Conservation (phyloP, 83 land plant genomes). For the Picea abies region DNA sequence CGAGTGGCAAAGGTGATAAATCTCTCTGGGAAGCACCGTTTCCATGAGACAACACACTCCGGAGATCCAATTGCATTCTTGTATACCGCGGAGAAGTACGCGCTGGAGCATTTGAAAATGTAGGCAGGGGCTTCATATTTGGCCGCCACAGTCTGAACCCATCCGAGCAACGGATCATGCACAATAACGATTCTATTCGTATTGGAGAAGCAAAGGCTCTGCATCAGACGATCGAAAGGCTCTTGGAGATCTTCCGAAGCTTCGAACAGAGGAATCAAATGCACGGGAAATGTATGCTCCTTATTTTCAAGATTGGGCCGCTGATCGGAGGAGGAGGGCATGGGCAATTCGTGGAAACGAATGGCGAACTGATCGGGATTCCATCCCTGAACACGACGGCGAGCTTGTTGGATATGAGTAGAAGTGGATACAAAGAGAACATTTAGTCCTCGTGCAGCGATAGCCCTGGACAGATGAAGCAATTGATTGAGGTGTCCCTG, state of each 20-base stretch:
- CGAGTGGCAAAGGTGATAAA: not conserved
- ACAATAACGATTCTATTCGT: not conserved
- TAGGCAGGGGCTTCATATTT: constrained; percentile 16
- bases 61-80: too few relatives aligned
- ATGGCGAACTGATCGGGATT: constrained; percentile 3
- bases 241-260: not conserved
- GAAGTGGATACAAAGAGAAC: constrained; percentile 33
- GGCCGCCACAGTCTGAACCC: constrained; percentile 17
- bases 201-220: not conserved
- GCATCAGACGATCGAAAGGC: constrained; percentile 21
- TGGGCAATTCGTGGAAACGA: constrained; percentile 32
- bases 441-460: constrained; percentile 11
- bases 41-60: not conserved
- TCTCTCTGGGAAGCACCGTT: constrained; percentile 11
- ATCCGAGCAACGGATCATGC: constrained; percentile 34
- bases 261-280: constrained; percentile 17
- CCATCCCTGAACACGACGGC: constrained; percentile 21
- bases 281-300: too few relatives aligned
- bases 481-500: too few relatives aligned
- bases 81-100: constrained; percentile 4
- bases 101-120: constrained; percentile 26
- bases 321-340: constrained; percentile 15
- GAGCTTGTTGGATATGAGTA: constrained; percentile 36
- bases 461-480: too few relatives aligned
- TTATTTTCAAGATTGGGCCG: constrained; percentile 23